These are phyloP conservation scores for Puccinellia tenuiflora DNA, from an alignment of 176 grass and related monocot genomes.

Conservation along the genomic window DNA sequence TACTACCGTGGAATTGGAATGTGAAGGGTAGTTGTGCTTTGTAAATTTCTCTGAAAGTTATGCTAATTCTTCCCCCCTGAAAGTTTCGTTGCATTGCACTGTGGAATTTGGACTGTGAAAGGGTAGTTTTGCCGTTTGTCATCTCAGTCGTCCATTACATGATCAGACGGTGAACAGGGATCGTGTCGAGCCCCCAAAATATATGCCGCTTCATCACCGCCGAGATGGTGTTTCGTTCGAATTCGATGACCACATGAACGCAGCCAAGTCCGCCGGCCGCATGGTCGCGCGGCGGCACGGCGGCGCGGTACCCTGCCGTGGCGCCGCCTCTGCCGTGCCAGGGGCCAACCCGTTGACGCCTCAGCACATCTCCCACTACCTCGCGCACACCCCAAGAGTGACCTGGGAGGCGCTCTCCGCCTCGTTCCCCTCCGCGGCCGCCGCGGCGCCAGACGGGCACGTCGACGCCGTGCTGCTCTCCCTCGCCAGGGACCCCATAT, in stretches of 20 bases:
- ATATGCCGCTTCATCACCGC: background rate
- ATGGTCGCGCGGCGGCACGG: background rate
- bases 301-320: background rate
- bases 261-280: slow-evolving; percentile 26
- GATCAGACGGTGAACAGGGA: background rate
- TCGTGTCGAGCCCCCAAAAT: background rate
- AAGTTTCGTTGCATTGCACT: background rate
- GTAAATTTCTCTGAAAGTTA: background rate
- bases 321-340: background rate
- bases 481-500: background rate
- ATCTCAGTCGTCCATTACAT: background rate
- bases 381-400: slow-evolving; percentile 29
- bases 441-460: background rate
- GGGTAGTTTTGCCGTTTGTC: background rate
- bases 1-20: too few relatives aligned
- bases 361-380: slow-evolving; percentile 50
- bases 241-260: slow-evolving; percentile 14
- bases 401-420: slow-evolving; percentile 58
- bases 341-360: background rate
- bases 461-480: slow-evolving; percentile 5
- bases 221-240: background rate
- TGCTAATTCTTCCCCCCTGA: background rate
- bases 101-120: background rate
- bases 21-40: background rate
- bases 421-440: slow-evolving; percentile 35